These are phyloP conservation scores for Xylaria hypoxylon DNA, from an alignment of 2,329 filamentous ascomycete species.

Conservation along the genomic window DNA sequence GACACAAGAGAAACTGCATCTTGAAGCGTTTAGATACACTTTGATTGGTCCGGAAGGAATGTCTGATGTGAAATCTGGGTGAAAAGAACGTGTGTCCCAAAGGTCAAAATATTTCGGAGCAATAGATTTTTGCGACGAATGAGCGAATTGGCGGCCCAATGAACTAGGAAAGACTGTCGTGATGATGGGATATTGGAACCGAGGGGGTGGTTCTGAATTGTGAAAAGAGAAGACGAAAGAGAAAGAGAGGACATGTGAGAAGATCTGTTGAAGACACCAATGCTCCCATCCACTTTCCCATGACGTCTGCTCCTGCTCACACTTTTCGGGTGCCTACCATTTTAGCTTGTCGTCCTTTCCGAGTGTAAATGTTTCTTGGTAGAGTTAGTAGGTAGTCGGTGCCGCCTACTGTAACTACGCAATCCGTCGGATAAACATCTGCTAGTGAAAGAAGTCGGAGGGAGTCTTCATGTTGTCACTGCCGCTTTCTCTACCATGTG, in stretches of 20 bases:
- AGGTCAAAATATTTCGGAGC: not conserved
- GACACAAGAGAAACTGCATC: conserved; percentile 16
- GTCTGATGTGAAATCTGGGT: not conserved
- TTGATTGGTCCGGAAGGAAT: not conserved
- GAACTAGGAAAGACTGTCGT: not conserved
- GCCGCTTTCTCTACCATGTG: too few relatives aligned
- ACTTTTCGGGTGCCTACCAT: not conserved
- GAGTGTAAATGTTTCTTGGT: not conserved
- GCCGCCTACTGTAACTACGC: too few relatives aligned
- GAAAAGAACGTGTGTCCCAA: not conserved
- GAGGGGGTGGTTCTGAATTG: not conserved
- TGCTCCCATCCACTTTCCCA: not conserved
- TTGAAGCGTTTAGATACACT: not conserved
- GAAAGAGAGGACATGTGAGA: not conserved
- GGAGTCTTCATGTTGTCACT: too few relatives aligned
- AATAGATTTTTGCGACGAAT: not conserved
- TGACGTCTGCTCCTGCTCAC: not conserved
- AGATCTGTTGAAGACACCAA: not conserved
- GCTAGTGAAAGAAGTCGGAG: too few relatives aligned
- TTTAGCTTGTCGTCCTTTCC: not conserved
- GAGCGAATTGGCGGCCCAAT: not conserved
- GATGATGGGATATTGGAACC: not conserved
- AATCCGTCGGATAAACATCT: too few relatives aligned
- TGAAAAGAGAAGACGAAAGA: not conserved
- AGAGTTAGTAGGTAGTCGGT: not conserved